Base-by-base conservation (phyloP, 495 filamentous ascomycete species). In the Xylaria acuta region DNA sequence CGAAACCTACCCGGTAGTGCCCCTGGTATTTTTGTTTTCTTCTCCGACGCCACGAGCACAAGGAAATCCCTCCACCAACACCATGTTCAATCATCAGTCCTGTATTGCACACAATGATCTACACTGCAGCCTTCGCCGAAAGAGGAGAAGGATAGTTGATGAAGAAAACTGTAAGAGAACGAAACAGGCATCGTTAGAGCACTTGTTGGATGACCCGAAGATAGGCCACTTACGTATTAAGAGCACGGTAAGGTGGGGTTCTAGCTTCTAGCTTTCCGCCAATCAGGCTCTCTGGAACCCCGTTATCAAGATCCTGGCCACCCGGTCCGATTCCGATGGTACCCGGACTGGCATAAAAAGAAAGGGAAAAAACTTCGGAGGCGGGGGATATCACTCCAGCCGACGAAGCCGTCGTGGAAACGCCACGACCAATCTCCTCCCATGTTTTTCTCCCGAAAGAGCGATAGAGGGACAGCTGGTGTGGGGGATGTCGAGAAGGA, bases 291-390 rank as follows among this genome's bases (percentile, higher is more conserved):
- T 41, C 12, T 38, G 25, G 32, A n/a, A 22, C 22, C 32, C 65
- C 36, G 32, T 41, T 53, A 51, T 38, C 43, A 22, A 66, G 14
- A 22, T 38, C 22, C 43, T 34, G 36, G 65, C 32, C 14, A 22
- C 34, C 65, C 65, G 65, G 65, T 0, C 65, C 65, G 65, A 54
- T 56, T 27, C 65, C 65, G 65, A 56, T 6, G 49, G 12, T 54
- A 67, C 22, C 49, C 49, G 49, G 49, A 67, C 64, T 54, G 32
- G 30, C 47, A 7, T 41, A 18, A 20, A 41, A 56, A 67, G 30
- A 18, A 51, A 36, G 20, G 43, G 30, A 22, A 67, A 67, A 67
- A 43, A n/a, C 27, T n/a, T 51, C 43, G 32, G 36, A 67, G 14
- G 36, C n/a, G 47, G 49, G 34, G 7, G 27, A 53, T 53, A 3